These are phyloP conservation scores for Heracleum sosnowskyi DNA, from an alignment of 129 eudicot species.

Conservation along the genomic window DNA sequence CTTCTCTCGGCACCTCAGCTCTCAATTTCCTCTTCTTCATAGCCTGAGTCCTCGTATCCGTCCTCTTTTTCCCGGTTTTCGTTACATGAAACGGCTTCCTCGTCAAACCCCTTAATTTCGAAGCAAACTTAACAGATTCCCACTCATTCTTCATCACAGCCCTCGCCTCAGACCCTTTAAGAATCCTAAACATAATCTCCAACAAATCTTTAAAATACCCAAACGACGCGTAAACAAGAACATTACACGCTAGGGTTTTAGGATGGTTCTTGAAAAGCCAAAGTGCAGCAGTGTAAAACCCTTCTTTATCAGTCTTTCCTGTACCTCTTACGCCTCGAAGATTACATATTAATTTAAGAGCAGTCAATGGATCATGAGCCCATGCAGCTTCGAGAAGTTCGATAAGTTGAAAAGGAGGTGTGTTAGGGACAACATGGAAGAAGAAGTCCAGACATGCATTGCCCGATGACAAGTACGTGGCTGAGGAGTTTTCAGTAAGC, in stretches of 20 bases:
- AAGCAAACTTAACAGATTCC: background rate
- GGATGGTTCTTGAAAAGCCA: constrained; percentile 37
- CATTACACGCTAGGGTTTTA: constrained; percentile 30
- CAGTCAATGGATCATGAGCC: constrained; percentile 9
- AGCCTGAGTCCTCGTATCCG: background rate
- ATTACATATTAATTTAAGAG: constrained; percentile 25
- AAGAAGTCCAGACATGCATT: constrained; percentile 27
- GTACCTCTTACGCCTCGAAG: constrained; percentile 27
- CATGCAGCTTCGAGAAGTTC: constrained; percentile 14
- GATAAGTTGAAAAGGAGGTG: constrained; percentile 16
- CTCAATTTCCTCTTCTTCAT: background rate
- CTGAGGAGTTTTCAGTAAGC: too few relatives aligned
- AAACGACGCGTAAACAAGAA: constrained; percentile 24
- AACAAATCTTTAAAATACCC: constrained; percentile 39
- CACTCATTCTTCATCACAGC: background rate
- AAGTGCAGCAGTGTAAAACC: constrained; percentile 8
- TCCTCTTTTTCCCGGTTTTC: background rate
- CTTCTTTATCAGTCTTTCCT: constrained; percentile 27
- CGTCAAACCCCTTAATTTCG: background rate
- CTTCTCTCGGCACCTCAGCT: constrained; percentile 6
- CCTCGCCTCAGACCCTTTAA: constrained; percentile 26
- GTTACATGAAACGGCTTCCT: background rate
- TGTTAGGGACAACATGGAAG: constrained; percentile 31
- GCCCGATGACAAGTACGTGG: too few relatives aligned
- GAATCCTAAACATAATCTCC: constrained; percentile 31